These are phyloP conservation scores for Salix exigua DNA, from an alignment of 345 rosid genomes.

Conservation along the genomic window DNA sequence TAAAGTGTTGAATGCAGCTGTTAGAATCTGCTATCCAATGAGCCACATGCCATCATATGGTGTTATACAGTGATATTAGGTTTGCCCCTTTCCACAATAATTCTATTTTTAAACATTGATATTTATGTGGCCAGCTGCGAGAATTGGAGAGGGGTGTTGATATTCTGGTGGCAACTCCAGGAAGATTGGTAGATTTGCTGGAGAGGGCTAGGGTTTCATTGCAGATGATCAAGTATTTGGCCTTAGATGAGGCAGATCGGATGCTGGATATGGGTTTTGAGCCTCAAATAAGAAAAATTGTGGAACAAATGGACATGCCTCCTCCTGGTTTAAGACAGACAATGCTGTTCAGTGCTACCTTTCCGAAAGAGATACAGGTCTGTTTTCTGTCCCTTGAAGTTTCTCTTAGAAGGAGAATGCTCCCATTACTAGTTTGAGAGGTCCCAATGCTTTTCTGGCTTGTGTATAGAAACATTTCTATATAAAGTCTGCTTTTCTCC, in stretches of 20 bases:
- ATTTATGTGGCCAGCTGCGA: constrained; percentile 57
- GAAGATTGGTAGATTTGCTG: constrained; percentile 87
- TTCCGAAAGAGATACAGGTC: constrained; percentile 97
- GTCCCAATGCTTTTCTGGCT: neutral
- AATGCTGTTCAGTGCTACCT: constrained; percentile 94
- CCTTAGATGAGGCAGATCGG: constrained; percentile 97
- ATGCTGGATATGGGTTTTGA: constrained; percentile 99
- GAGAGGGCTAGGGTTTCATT: constrained; percentile 96
- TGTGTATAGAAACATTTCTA: neutral
- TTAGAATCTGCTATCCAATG: neutral
- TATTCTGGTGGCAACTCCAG: constrained; percentile 98
- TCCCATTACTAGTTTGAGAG: neutral
- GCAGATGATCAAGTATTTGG: constrained; percentile 83
- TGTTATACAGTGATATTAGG: neutral
- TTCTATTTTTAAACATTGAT: neutral
- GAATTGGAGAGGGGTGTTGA: constrained; percentile 96
- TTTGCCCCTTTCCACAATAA: neutral
- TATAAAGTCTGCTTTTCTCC: neutral
- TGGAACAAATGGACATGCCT: constrained; percentile 97
- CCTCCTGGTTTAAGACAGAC: constrained; percentile 82
- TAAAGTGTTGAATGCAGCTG: neutral
- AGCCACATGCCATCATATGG: neutral
- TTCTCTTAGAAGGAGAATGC: neutral
- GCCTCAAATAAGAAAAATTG: constrained; percentile 96
- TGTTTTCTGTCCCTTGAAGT: neutral